Evolutionary conservation across 495 filamentous ascomycete genomes (phyloP), one percentile per base, ranked within the genome.

Genomic region (Hapsidospora chrysogenum): DNA sequence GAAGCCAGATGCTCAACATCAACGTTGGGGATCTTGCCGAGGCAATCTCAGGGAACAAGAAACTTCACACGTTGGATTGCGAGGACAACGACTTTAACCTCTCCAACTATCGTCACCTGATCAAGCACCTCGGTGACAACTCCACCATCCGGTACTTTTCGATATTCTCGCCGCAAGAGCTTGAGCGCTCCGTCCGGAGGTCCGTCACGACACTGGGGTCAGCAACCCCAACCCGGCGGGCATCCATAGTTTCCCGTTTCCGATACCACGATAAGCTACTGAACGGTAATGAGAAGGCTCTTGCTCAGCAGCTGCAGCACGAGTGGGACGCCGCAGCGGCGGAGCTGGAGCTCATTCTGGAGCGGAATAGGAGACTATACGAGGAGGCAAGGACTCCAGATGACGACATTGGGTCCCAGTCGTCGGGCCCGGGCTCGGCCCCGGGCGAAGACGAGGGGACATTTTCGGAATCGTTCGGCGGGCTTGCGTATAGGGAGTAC

Each of bases 1-100:
- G 87, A 49, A 69, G 55, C 41, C 62, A 66, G 36, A 56, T 57
- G 38, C 50, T 66, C 2, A 55, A 59, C 37, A 54, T 58, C 25
- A 60, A 64, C 17, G 48, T 57, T 4, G 59, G 60, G 9, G 69
- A 65, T 3, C 66, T 71, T 18, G 65, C 72, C 21, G 54, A 47
- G n/a, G 45, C 54, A 14, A 46, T 66, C 10, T 37, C 40, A 8
- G 17, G 36, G 5, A 53, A 51, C 25, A 43, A 41, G 14, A 44
- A 44, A 11, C 43, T 56, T 7, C 36, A 39, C 3, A 51, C 50
- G 45, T 39, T 64, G 17, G 59, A 64, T 30, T 47, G 48, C 22
- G 44, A 43, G 21, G 52, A 58, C 41, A 64, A 62, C 33, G 47
- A 51, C 18, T 53, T 61, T 37, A 58, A 61, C 41, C 48, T 56